Base-by-base conservation (phyloP, 2,329 filamentous ascomycete species). In the Trichoderma gracile region DNA sequence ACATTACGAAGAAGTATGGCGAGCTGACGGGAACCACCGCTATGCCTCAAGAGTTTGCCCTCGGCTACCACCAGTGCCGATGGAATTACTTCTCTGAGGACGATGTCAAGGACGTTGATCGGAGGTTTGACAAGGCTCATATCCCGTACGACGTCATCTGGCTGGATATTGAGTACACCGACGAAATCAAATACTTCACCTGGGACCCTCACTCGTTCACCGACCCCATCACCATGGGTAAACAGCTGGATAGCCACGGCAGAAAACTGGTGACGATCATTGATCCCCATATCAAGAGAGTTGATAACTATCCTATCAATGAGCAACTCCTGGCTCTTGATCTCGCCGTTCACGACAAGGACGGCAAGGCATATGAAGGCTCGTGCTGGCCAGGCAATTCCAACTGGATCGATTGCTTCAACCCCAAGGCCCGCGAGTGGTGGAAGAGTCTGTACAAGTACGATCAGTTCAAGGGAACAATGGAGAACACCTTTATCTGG, bases 311-410 rank as follows among this genome's bases (percentile, higher is more conserved):
- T 73, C 79, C 79, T 0, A 84, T 98, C 30, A 88, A 89, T 10
- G 85, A 93, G 15, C 89, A 97, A 73, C 78, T 99, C 69, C 95
- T 91, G 77, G 89, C 87, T 63, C 92, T 97, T 74, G 89, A 90
- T 10, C 80, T 97, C 17, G 93, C 89, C 7, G 89, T 96, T 54
- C 89, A 91, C 75, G 93, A 96, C 81, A 99, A 98, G 79, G 91
- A 97, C 25, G 88, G 88, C 67, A 89, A 90, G 61, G 85, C 91
- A 66, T 99, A 93, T 72, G 95, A 99, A 73, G 95, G 95, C 60
- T 97, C 93, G 93, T 99, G 95, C 81, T 99, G 95, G 95, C 95
- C 95, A 5, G 95, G 95, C 7, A 94, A 92, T 7, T 98, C 95
- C 25, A 86, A 97, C 81, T 99, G 95, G 95, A 81, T 99, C 65